Conservation (phyloP, 2,329 filamentous ascomycete species). For the Stachybotrys chartarum region DNA sequence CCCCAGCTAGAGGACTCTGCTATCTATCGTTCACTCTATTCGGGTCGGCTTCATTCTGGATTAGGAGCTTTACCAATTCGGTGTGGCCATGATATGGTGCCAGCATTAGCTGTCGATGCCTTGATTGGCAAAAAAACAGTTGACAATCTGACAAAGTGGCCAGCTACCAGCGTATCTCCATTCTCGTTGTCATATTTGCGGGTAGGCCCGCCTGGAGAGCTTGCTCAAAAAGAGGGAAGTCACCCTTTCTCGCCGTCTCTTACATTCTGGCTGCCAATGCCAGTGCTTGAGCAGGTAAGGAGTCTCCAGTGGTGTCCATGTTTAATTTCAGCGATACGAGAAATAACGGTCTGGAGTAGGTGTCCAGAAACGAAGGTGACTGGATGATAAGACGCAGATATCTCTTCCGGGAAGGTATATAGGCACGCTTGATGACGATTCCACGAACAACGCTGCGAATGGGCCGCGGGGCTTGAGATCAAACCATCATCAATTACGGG, state of each 20-base stretch:
- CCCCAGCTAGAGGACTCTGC: conserved; percentile 63
- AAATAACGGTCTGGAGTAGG: too few relatives aligned
- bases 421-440: too few relatives aligned
- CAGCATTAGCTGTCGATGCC: conserved; percentile 55
- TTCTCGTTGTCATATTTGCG: conserved; percentile 63
- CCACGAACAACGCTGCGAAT: too few relatives aligned
- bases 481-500: too few relatives aligned
- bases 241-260: conserved; percentile 55
- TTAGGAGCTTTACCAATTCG: conserved; percentile 50
- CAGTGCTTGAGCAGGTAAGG: conserved; percentile 56
- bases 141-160: not conserved
- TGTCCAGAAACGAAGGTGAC: too few relatives aligned
- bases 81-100: conserved; percentile 63
- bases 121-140: not conserved
- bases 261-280: conserved; percentile 61
- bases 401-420: too few relatives aligned
- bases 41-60: conserved; percentile 57
- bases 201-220: conserved; percentile 60
- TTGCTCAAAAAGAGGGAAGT: conserved; percentile 50
- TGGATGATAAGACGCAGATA: too few relatives aligned
- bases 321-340: too few relatives aligned
- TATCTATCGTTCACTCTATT: conserved; percentile 62
- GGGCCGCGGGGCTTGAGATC: too few relatives aligned
- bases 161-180: conserved; percentile 58
- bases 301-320: conserved; percentile 1